A percentile compares a stretch with the other conserved stretches of the same genome.
These are phyloP conservation scores for Massarina eburnea DNA, from an alignment of 2,329 filamentous ascomycete species.

Conservation along the genomic window DNA sequence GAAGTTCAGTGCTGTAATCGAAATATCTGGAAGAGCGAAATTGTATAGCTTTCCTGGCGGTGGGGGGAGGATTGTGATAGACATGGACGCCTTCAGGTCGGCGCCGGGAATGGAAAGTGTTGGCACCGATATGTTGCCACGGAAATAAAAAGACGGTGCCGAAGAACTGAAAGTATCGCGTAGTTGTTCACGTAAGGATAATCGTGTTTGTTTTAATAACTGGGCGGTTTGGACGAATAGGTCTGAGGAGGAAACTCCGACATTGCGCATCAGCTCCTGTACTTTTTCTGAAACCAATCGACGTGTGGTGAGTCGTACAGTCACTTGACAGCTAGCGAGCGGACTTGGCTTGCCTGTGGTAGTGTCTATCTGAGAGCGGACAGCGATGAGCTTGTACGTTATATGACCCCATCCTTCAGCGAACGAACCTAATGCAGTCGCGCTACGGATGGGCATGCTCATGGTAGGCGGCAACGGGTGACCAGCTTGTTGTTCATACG, in stretches of 20 bases:
- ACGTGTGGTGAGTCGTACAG: constrained; percentile 12
- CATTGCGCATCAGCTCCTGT: constrained; percentile 1
- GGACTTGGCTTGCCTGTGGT: constrained; percentile 3
- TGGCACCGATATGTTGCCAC: constrained; percentile 2
- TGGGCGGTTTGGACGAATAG: constrained; percentile 11
- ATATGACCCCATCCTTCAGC: constrained; percentile 4
- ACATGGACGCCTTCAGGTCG: constrained; percentile 5
- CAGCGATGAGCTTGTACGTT: constrained; percentile 14
- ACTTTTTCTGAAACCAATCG: constrained; percentile 7
- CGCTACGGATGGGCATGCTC: constrained; percentile 2
- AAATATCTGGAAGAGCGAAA: constrained; percentile 17
- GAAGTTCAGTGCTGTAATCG: constrained; percentile 3
- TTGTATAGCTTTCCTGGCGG: constrained; percentile 13
- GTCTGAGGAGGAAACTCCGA: neutral
- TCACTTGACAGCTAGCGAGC: constrained; percentile 8
- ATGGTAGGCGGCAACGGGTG: constrained; percentile 17
- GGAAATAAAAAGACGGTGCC: constrained; percentile 16
- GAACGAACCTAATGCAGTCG: neutral
- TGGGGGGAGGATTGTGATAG: constrained; percentile 11
- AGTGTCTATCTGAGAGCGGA: constrained; percentile 6
- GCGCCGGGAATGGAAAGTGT: constrained; percentile 11
- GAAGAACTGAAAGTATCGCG: constrained; percentile 11
- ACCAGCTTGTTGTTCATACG: constrained; percentile 9
- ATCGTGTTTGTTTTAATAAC: constrained; percentile 6
- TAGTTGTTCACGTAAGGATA: constrained; percentile 12